These are phyloP conservation scores for Bauhinia variegata DNA, from an alignment of 306 rosid species.

Conservation along the genomic window DNA sequence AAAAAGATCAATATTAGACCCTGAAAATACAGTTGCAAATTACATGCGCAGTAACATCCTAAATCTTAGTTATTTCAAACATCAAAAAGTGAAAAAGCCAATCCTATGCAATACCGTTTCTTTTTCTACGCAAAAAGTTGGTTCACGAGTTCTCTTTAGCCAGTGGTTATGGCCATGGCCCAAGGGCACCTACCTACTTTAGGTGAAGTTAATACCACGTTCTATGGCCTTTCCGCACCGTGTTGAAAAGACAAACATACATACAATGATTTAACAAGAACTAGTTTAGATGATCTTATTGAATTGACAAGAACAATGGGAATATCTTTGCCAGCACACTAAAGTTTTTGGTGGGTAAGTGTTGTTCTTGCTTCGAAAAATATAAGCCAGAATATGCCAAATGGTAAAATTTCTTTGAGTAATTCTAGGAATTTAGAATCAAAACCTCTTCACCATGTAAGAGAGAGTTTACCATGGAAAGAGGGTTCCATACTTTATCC, in stretches of 20 bases:
- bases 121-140: too few relatives aligned
- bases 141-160: background rate
- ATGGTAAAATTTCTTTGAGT: too few relatives aligned
- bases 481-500: too few relatives aligned
- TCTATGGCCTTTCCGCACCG: background rate
- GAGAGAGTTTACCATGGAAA: too few relatives aligned
- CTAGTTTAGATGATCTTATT: constrained; percentile 16
- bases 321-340: background rate
- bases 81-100: too few relatives aligned
- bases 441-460: too few relatives aligned
- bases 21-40: background rate
- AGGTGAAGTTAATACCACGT: background rate
- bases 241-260: background rate
- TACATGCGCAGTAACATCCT: too few relatives aligned
- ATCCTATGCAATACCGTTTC: too few relatives aligned
- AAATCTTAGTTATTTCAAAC: too few relatives aligned
- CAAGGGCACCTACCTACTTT: constrained; percentile 20
- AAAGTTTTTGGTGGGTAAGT: background rate
- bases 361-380: background rate
- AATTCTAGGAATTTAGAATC: too few relatives aligned
- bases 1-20: constrained; percentile 11
- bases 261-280: background rate
- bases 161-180: background rate
- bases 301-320: constrained; percentile 23
- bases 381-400: too few relatives aligned